Conservation (phyloP, 345 rosid genomes). For the Raphanus raphanistrum region DNA sequence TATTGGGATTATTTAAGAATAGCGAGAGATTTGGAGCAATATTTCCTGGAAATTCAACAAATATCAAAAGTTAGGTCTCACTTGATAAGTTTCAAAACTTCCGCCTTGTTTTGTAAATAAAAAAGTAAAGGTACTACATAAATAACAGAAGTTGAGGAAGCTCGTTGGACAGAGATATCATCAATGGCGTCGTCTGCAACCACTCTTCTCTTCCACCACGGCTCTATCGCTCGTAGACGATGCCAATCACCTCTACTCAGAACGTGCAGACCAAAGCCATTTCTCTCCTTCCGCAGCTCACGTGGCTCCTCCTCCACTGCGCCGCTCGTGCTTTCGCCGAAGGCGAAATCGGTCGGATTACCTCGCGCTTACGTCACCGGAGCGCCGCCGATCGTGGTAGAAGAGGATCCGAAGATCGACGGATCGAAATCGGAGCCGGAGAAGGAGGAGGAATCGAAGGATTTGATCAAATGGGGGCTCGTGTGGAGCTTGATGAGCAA, state of each 20-base stretch:
- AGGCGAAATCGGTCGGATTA: slow-evolving; percentile 33
- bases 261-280: background rate
- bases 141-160: background rate
- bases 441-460: slow-evolving; percentile 44
- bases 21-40: background rate
- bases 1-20: background rate
- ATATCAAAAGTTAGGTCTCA: no score
- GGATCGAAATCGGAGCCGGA: slow-evolving; percentile 35
- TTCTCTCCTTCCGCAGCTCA: slow-evolving; percentile 31
- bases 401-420: slow-evolving; percentile 51
- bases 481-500: slow-evolving; percentile 56
- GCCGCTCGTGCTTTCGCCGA: slow-evolving; percentile 33
- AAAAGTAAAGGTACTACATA: background rate
- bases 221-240: slow-evolving; percentile 6
- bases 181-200: slow-evolving; percentile 48
- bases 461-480: slow-evolving; percentile 62
- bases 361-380: slow-evolving; percentile 72
- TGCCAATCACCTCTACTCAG: slow-evolving; percentile 23
- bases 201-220: slow-evolving; percentile 43
- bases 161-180: slow-evolving; percentile 4
- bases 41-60: background rate
- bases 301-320: slow-evolving; percentile 45
- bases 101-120: background rate
- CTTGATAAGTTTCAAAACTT: background rate
- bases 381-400: slow-evolving; percentile 63